These are phyloP conservation scores for Pichia sp. DNA, from an alignment of 1,139 yeast genomes.

Conservation along the genomic window DNA sequence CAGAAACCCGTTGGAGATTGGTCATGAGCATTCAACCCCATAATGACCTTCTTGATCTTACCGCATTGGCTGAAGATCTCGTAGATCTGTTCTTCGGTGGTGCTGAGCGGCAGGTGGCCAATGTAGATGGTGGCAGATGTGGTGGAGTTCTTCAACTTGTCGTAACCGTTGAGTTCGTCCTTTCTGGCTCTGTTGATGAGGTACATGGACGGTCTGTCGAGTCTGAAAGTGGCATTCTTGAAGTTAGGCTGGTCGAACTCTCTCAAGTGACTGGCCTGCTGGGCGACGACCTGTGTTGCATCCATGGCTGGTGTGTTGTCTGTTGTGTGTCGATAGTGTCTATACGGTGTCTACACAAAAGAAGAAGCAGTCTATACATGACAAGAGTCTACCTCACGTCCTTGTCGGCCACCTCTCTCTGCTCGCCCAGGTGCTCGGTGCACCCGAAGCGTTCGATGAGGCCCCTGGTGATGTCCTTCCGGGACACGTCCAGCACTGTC, in stretches of 20 bases:
- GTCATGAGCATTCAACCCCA: conserved; percentile 90
- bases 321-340: neutral
- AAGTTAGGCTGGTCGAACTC: conserved; percentile 58
- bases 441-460: conserved; percentile 50
- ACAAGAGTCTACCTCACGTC: conserved; percentile 6
- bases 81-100: conserved; percentile 91
- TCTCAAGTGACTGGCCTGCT: conserved; percentile 19
- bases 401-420: conserved; percentile 19
- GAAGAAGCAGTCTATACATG: no score
- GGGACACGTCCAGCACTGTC: conserved; percentile 54
- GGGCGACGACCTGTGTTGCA: conserved; percentile 5
- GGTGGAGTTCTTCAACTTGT: conserved; percentile 62
- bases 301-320: neutral
- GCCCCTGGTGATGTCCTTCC: conserved; percentile 33
- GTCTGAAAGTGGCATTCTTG: conserved; percentile 54
- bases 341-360: neutral
- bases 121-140: conserved; percentile 77
- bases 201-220: conserved; percentile 78
- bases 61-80: conserved; percentile 86
- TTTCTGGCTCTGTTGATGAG: conserved; percentile 70
- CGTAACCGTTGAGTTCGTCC: conserved; percentile 39
- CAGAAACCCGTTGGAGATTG: conserved; percentile 97
- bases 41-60: conserved; percentile 68
- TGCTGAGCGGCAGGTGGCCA: conserved; percentile 81
- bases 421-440: conserved; percentile 63